A percentile compares a stretch with the other conserved stretches of the same genome.
These are phyloP conservation scores for Parmelia sp. DNA, from an alignment of 495 filamentous ascomycete genomes.

Conservation along the genomic window DNA sequence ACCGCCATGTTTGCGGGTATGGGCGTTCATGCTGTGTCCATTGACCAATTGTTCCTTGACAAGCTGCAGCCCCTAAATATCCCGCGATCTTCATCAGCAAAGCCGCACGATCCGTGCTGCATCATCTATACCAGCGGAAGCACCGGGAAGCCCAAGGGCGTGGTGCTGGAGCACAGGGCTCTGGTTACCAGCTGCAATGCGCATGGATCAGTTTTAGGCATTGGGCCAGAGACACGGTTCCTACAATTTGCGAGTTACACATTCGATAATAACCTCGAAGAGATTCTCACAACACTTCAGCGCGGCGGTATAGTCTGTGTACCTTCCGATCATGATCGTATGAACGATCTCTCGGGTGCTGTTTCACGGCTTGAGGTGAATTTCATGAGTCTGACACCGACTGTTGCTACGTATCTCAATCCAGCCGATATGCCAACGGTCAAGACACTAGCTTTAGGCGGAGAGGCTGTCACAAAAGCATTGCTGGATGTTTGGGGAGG, in stretches of 20 bases:
- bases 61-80: slow-evolving; percentile 33
- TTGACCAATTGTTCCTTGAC: slow-evolving; percentile 16
- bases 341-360: slow-evolving; percentile 42
- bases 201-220: slow-evolving; percentile 37
- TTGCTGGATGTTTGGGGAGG: slow-evolving; percentile 51
- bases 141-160: slow-evolving; percentile 62
- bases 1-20: slow-evolving; percentile 30
- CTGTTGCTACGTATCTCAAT: slow-evolving; percentile 46
- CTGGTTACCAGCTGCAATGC: slow-evolving; percentile 26
- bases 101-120: not conserved
- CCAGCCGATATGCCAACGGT: slow-evolving; percentile 41
- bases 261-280: slow-evolving; percentile 45
- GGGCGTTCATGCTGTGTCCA: not conserved
- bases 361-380: slow-evolving; percentile 42
- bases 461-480: slow-evolving; percentile 45
- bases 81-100: not conserved
- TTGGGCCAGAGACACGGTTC: slow-evolving; percentile 29
- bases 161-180: slow-evolving; percentile 55
- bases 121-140: slow-evolving; percentile 48
- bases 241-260: slow-evolving; percentile 50
- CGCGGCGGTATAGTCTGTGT: slow-evolving; percentile 42
- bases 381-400: slow-evolving; percentile 41
- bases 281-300: slow-evolving; percentile 41
- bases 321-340: slow-evolving; percentile 46
- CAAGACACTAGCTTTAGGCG: slow-evolving; percentile 40